Percentiles rank a stretch among this genome's conserved stretches.
phyloP scores from a whole-genome alignment of 2,329 filamentous ascomycete species.

The Sarocladium brachiariae region DNA sequence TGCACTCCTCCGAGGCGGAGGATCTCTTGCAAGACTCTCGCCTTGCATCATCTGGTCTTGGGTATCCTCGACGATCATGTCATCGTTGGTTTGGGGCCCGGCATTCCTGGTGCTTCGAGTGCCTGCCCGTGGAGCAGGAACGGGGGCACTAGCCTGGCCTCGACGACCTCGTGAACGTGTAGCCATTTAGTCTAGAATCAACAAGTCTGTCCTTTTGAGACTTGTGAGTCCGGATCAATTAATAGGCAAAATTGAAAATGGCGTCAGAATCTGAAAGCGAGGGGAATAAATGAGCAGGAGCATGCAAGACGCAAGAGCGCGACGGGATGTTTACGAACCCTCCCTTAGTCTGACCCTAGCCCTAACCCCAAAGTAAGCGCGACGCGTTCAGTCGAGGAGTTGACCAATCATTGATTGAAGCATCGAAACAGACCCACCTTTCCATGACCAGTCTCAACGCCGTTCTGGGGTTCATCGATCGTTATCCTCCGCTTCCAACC shows the following conservation, averaged over 20 bases:
- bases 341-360: conserved; percentile 6
- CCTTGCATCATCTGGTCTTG: background rate
- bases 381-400: background rate
- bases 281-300: background rate
- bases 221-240: background rate
- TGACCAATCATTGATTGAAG: background rate
- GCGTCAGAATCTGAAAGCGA: too few species aligned
- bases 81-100: background rate
- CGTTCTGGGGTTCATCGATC: too few species aligned
- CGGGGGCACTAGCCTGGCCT: background rate
- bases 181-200: background rate
- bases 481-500: too few species aligned
- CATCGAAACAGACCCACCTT: too few species aligned
- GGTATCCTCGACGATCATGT: background rate
- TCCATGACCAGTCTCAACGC: too few species aligned
- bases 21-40: background rate
- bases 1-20: background rate
- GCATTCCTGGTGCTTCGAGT: background rate
- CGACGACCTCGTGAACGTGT: background rate
- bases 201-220: background rate
- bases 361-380: conserved; percentile 5
- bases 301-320: background rate
- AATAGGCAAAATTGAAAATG: background rate
- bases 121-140: background rate
- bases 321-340: conserved; percentile 1